Evolutionary conservation across 352 stramenopile genomes (phyloP), one percentile per base, ranked within the genome.

Genomic region (Globisporangium ultimum): DNA sequence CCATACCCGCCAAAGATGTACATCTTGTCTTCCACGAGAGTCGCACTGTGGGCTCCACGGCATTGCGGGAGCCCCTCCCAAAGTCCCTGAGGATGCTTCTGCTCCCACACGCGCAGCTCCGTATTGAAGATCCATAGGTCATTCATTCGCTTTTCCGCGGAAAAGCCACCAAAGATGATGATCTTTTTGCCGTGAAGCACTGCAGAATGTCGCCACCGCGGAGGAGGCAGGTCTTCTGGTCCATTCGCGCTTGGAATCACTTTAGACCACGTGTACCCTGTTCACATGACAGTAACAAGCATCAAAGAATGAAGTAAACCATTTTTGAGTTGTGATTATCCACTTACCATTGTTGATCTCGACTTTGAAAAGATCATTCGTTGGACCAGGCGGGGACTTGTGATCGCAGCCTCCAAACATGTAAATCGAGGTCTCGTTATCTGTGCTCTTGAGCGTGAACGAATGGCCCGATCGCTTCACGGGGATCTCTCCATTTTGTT

Each of bases 101-200:
- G 90, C 53, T 91, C 93, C 96, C 96, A 99, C 34, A 94, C 73
- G 34, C 97, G 89, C 40, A 86, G 87, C 55, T 94, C 84, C 12
- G 93, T 97, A 74, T 98, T 93, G 57, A 98, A 97, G 14, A 98
- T 68, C 95, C 96, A 99, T 12, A 98, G 54, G 59, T 99, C 96
- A 66, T 99, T 98, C 67, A 98, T 97, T 48, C 94, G 88, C 58
- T 91, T 96, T 68, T 93, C 77, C 17, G 87, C 90, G 7, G 85
- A 83, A 57, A 98, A 99, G 4, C 96, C 96, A 9, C 96, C 96
- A 60, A 99, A 99, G 28, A 98, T 71, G 24, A 99, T 60, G 20
- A 98, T 84, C 50, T 91, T 84, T 60, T 83, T 93, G 51, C 94
- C 84, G 47, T 77, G 88, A 14, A 96, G 49, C 22, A 91, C 70